Base-by-base conservation (phyloP, 2,329 filamentous ascomycete species). In the Talaromyces sp. region DNA sequence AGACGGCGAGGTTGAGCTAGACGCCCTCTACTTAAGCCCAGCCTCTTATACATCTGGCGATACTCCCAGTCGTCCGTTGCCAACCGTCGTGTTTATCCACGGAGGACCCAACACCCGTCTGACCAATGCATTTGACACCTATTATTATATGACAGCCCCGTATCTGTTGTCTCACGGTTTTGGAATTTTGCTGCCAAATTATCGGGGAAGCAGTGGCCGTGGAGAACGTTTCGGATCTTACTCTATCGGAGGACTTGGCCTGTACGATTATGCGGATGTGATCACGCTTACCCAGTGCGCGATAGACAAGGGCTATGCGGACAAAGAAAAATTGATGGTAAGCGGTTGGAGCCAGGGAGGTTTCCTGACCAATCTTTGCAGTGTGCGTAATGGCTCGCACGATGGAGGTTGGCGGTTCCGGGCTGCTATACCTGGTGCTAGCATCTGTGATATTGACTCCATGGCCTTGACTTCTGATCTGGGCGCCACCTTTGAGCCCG, bases 121-220 rank as follows among this genome's bases (percentile, higher is more conserved):
- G 52, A 61, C 58, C 10, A 62, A 58, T 32, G 61, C 56, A 57
- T 67, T 67, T 49, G 57, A 63, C 52, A 42, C 58, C 6, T 65
- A 58, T 59, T 62, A 63, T 55, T 62, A 62, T 42, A 62, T 64
- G 47, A 36, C 62, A 11, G 52, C 59, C 13, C 65, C 64, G 30
- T 63, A 58, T 33, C 47, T 67, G 25, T 33, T 64, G 25, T 66
- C 58, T 10, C 60, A 56, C 15, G 65, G 65, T 32, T 67, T 62
- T 49, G 65, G 57, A 19, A 60, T 67, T 13, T 49, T 67, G n/a
- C 58, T 59, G 30, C 65, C 64, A 19, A 67, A 67, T 57, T 67
- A 66, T 56, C 64, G 64, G 39, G 65, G 65, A 44, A 63, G 65
- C 51, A 65, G 58, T 13, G 62, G 64, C 17, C 64, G 64, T 28